Percentiles rank a stretch among this genome's conserved stretches.
These are phyloP conservation scores for Cladosporium halotolerans DNA, from an alignment of 2,329 filamentous ascomycete genomes.

Conservation along the genomic window DNA sequence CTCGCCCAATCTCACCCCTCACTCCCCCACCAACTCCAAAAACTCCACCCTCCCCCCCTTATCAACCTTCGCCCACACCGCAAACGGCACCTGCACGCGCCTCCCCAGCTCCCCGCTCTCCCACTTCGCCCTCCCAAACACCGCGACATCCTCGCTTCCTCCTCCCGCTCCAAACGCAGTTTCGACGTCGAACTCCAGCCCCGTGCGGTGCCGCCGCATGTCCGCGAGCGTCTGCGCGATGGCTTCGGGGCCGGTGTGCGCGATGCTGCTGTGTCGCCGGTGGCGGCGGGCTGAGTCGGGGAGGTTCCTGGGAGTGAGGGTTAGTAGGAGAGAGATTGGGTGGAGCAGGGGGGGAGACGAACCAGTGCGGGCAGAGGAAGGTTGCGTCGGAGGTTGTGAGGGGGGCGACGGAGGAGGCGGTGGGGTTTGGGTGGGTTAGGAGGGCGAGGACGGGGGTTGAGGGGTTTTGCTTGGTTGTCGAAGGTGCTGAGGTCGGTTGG, in stretches of 20 bases:
- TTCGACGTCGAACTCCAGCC: slow-evolving; percentile 2
- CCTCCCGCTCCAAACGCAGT: neutral
- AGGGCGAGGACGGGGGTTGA: neutral
- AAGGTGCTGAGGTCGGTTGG: neutral
- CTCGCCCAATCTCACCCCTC: neutral
- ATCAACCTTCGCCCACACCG: slow-evolving; percentile 7
- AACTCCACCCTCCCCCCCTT: slow-evolving; percentile 3
- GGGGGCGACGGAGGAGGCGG: neutral
- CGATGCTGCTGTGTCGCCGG: neutral
- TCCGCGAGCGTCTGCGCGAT: neutral
- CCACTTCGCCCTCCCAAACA: slow-evolving; percentile 5
- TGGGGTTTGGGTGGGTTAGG: neutral
- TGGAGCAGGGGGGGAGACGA: too few species aligned
- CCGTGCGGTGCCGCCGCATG: neutral
- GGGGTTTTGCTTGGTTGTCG: neutral
- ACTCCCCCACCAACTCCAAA: slow-evolving; percentile 8
- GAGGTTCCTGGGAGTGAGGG: neutral
- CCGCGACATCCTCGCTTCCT: neutral
- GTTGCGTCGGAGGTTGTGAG: neutral
- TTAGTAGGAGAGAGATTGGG: too few species aligned
- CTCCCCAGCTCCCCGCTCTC: neutral
- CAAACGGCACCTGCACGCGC: slow-evolving; percentile 3
- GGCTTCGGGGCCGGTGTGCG: slow-evolving; percentile 5
- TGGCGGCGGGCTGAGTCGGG: neutral
- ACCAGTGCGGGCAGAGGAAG: slow-evolving; percentile 6